phyloP scores from a whole-genome alignment of 2,329 filamentous ascomycete genomes.

The Calonectria honghensis region DNA sequence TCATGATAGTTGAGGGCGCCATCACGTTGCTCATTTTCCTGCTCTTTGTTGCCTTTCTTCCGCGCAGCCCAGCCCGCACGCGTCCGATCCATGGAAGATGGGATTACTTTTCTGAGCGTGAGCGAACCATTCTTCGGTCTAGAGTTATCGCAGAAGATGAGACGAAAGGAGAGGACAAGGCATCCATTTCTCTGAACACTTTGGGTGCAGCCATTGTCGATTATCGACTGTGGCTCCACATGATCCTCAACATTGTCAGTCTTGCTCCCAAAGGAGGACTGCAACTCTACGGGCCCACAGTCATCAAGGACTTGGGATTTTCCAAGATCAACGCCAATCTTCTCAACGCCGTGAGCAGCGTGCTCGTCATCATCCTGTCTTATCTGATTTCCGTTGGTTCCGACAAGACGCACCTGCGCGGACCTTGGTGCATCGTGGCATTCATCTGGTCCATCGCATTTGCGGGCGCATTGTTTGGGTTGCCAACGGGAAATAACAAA shows the following conservation, averaged over 20 bases:
- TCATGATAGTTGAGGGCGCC: conserved; percentile 42
- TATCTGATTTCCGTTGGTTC: conserved; percentile 45
- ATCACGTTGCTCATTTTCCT: conserved; percentile 47
- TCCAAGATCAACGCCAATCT: conserved; percentile 50
- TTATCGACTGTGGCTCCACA: conserved; percentile 48
- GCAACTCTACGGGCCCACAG: conserved; percentile 50
- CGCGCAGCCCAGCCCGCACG: conserved; percentile 43
- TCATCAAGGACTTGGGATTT: conserved; percentile 51
- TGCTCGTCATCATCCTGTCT: conserved; percentile 45
- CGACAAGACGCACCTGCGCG: conserved; percentile 46
- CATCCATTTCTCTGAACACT: conserved; percentile 26
- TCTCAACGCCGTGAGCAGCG: conserved; percentile 48
- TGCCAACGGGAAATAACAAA: conserved; percentile 29
- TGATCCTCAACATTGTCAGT: conserved; percentile 46
- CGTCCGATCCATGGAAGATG: conserved; percentile 43
- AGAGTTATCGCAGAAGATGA: conserved; percentile 48
- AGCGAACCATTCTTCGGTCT: conserved; percentile 45
- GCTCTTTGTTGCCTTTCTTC: conserved; percentile 42
- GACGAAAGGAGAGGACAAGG: conserved; percentile 46
- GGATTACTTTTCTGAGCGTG: conserved; percentile 46
- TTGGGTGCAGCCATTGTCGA: conserved; percentile 36
- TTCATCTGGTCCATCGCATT: conserved; percentile 51
- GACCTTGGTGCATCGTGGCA: conserved; percentile 46
- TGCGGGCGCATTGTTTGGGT: conserved; percentile 42
- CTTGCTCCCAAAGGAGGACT: conserved; percentile 53